These are phyloP conservation scores for Chalaropsis thielavioides DNA, from an alignment of 2,329 filamentous ascomycete species.

Conservation along the genomic window DNA sequence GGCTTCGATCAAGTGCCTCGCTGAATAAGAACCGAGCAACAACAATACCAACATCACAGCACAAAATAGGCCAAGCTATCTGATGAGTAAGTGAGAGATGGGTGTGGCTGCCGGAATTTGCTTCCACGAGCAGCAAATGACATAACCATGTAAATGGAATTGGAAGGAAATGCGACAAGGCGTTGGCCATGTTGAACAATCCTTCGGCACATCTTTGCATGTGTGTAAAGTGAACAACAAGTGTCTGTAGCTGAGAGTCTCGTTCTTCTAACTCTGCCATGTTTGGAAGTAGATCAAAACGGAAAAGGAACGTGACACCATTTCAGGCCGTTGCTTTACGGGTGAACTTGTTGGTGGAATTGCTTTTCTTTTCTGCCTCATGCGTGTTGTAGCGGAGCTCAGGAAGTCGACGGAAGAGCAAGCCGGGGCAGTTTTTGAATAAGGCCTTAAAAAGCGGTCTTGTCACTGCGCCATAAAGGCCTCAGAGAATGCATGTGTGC, in stretches of 20 bases:
- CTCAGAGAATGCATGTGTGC: background rate
- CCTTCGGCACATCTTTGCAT: background rate
- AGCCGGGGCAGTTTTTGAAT: background rate
- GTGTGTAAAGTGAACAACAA: background rate
- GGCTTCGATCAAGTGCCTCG: background rate
- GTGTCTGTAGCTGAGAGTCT: background rate
- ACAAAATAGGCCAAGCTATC: background rate
- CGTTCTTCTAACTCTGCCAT: background rate
- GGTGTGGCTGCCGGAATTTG: background rate
- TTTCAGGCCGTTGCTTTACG: background rate
- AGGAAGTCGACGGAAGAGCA: background rate
- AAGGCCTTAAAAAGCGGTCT: constrained; percentile 1
- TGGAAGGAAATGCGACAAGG: background rate
- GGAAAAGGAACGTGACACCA: background rate
- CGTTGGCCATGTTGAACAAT: background rate
- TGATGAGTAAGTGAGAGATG: background rate
- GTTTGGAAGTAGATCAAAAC: background rate
- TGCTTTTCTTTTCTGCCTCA: background rate
- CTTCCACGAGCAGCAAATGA: background rate
- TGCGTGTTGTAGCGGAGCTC: background rate
- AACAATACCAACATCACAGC: constrained; percentile 4
- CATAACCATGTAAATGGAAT: background rate
- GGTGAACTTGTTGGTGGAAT: background rate
- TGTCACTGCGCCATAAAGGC: background rate
- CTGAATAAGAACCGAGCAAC: background rate